Conservation (phyloP, 1,284 basidiomycete species). For the Cutaneotrichosporon daszewskae region DNA sequence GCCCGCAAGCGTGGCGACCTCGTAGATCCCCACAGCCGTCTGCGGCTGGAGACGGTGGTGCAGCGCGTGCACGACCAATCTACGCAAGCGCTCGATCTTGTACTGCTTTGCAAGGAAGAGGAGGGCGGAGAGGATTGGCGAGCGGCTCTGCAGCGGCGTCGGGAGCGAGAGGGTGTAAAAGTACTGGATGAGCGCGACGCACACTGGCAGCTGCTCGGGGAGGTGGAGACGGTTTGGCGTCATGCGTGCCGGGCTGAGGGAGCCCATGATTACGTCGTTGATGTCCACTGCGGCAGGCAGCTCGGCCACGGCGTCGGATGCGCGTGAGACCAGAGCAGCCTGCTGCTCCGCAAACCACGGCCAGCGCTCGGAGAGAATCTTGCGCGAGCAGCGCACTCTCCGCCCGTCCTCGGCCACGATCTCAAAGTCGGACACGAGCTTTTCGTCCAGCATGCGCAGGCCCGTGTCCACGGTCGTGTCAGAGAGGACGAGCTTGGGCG, state of each 20-base stretch:
- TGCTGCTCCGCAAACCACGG: constrained; percentile 82
- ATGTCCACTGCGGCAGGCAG: constrained; percentile 27
- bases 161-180: constrained; percentile 79
- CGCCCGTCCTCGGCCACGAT: constrained; percentile 85
- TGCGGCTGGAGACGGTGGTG: constrained; percentile 76
- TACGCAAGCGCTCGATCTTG: constrained; percentile 65
- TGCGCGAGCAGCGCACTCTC: constrained; percentile 71
- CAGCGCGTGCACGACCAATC: constrained; percentile 82
- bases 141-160: constrained; percentile 83
- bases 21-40: constrained; percentile 83
- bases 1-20: constrained; percentile 84
- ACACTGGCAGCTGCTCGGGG: constrained; percentile 83
- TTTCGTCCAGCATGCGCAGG: constrained; percentile 70
- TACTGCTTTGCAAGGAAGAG: constrained; percentile 80
- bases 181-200: constrained; percentile 83
- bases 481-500: constrained; percentile 63
- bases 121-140: constrained; percentile 79
- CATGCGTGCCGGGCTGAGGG: constrained; percentile 36
- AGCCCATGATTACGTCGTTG: constrained; percentile 34
- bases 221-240: constrained; percentile 67
- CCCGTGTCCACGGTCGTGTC: constrained; percentile 62
- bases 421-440: constrained; percentile 75
- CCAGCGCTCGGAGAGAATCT: constrained; percentile 79
- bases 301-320: constrained; percentile 22
- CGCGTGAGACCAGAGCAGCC: constrained; percentile 23